Evolutionary conservation across 2,329 filamentous ascomycete species (phyloP).

Genomic region (Aspergillus viridinutans): DNA sequence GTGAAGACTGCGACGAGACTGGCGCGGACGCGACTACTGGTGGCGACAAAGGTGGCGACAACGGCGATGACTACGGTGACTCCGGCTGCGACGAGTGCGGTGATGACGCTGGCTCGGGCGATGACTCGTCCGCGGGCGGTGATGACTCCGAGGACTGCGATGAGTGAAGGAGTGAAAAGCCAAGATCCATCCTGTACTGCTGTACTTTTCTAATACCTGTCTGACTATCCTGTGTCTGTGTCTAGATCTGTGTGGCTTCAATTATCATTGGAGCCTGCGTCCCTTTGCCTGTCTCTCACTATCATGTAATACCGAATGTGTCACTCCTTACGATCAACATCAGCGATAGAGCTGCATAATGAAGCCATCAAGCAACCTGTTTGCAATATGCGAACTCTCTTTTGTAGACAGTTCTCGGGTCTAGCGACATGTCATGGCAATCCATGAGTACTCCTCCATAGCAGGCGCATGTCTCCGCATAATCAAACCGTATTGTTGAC

Average conservation of each 20-base stretch:
- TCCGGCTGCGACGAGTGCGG: no score
- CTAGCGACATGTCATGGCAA: no score
- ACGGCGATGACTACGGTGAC: no score
- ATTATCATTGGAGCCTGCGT: neutral
- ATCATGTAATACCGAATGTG: neutral
- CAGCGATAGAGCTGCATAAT: neutral
- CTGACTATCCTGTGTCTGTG: neutral
- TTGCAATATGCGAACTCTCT: neutral
- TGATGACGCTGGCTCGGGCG: no score
- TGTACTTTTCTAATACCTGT: neutral
- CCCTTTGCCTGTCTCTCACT: neutral
- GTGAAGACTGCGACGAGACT: neutral
- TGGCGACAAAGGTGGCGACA: no score
- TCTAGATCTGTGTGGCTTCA: neutral
- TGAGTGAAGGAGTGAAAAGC: neutral
- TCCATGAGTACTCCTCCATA: no score
- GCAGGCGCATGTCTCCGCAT: no score
- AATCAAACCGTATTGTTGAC: no score
- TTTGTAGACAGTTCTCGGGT: rapidly evolving
- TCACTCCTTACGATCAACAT: neutral
- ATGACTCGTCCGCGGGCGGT: neutral
- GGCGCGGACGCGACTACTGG: no score
- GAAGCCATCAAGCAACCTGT: neutral
- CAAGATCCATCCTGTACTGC: neutral
- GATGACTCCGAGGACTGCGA: neutral